Percentiles rank a stretch among this genome's conserved stretches.
These are phyloP conservation scores for Plasmodium relictum DNA, from an alignment of 169 alveolate genomes.

Conservation along the genomic window DNA sequence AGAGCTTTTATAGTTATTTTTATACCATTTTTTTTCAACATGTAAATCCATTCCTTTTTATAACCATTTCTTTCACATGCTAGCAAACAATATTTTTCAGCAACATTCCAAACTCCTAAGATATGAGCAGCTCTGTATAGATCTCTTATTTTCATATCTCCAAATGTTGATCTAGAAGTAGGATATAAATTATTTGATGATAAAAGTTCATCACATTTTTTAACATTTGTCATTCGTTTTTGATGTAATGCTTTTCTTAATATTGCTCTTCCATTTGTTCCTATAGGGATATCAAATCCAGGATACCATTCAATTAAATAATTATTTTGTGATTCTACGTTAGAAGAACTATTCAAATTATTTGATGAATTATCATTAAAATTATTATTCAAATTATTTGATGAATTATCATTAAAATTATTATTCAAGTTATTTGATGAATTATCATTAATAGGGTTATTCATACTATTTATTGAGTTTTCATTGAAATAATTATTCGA, in stretches of 20 bases:
- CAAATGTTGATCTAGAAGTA: conserved; percentile 84
- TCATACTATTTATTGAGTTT: too few species aligned
- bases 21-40: conserved; percentile 75
- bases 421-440: not conserved
- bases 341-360: too few species aligned
- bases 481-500: too few species aligned
- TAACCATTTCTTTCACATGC: conserved; percentile 85
- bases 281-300: conserved; percentile 87
- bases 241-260: conserved; percentile 84
- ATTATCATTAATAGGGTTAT: too few species aligned
- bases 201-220: conserved; percentile 83
- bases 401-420: not conserved
- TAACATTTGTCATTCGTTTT: conserved; percentile 82
- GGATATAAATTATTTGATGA: conserved; percentile 83
- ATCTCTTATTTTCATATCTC: conserved; percentile 85
- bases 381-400: not conserved
- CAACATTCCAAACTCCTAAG: conserved; percentile 86
- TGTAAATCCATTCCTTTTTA: conserved; percentile 81
- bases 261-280: conserved; percentile 84
- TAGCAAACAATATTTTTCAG: conserved; percentile 84
- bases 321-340: not conserved
- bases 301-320: conserved; percentile 85
- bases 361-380: not conserved
- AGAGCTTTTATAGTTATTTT: conserved; percentile 83
- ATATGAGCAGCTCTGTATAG: conserved; percentile 85